Evolutionary conservation across 805 yeast species (phyloP), one percentile per base, ranked within the genome.

Genomic region (Myxozyma nipponensis): DNA sequence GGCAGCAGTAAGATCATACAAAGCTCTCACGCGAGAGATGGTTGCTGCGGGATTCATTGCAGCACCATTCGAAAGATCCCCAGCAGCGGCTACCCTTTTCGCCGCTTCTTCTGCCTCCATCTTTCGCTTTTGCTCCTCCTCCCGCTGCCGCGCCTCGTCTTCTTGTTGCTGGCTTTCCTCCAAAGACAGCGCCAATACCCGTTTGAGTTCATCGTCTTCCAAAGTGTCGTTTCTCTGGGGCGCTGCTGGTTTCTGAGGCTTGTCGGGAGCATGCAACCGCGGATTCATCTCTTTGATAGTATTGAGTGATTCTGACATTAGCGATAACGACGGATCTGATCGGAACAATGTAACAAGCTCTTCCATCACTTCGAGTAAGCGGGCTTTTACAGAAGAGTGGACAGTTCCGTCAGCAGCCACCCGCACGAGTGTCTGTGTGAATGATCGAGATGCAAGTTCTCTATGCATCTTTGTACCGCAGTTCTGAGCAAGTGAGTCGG

Each of bases 171-270:
- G 47, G 39, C 75, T 77, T 56, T 86, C 95, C 44, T 77, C 74
- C 40, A 86, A 69, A 0, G 96, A 88, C 43, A 86, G 64, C 52
- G 81, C 84, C 53, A 90, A 73, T 0, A 86, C 96, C 55, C 82
- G 76, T 60, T 81, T 83, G 42, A 91, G 69, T 57, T 88, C 95
- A 45, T 82, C 85, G 42, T 93, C 96, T 57, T 91, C 97, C 23
- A 41, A 19, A n/a, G 55, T 36, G n/a, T 25, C 41, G 10, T 26
- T 19, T 13, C 42, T 45, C 36, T 40, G 42, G 26, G 37, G 21
- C 24, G 50, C 49, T 7, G 45, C 69, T 35, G 72, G 71, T 60
- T 82, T 83, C 36, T 71, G 77, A 5, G 90, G 90, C 57, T 78
- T 79, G 34, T 65, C 71, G 0, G 89, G 88, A 3, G 70, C 62